Evolutionary conservation across 352 stramenopile genomes (phyloP), one percentile per base, ranked within the genome.

Genomic region (Thraustochytrium sp.): DNA sequence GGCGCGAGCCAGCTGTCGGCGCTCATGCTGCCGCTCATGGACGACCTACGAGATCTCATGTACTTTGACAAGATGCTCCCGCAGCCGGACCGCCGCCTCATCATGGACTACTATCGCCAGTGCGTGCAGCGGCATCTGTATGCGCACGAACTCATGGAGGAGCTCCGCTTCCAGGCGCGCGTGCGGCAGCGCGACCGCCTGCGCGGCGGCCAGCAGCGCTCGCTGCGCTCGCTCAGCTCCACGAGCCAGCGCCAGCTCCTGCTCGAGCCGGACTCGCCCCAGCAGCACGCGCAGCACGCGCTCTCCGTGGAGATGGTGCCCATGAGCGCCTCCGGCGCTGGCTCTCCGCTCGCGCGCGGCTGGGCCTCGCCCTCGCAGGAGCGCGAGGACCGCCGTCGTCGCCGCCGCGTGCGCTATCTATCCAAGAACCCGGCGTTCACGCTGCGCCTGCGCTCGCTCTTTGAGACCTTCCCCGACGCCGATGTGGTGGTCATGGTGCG

Each of bases 361-460:
- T 34, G 31, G 51, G 31, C 9, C 26, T 11, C 51, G 21, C 8
- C 11, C 31, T 26, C 51, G 51, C 16, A 31, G 31, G 8, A 31
- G 21, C 16, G 51, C 51, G 26, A 31, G 8, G 36, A 72, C 11
- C 46, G 34, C 26, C 31, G 23, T n/a, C 65, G 49, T 31, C 48
- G 68, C 23, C 34, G 53, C 23, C 21, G 51, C 18, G 48, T 63
- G 8, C 46, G 68, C 18, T 80, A 63, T 37, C 38, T 80, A 21
- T 61, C 68, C 68, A 80, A 65, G 68, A 80, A 80, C 68, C 68
- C 68, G 18, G 76, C 68, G 31, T 80, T 80, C 26, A 80, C 68
- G 26, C 38, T 80, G 11, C 68, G 68, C 31, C 42, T 80, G 16
- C 3, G 34, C 5, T 46, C 44, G 9, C 29, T 80, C 53, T n/a